A percentile compares a stretch with the other conserved stretches of the same genome.
Conservation (phyloP, 805 yeast species). For the Zygosaccharomyces siamensis region DNA sequence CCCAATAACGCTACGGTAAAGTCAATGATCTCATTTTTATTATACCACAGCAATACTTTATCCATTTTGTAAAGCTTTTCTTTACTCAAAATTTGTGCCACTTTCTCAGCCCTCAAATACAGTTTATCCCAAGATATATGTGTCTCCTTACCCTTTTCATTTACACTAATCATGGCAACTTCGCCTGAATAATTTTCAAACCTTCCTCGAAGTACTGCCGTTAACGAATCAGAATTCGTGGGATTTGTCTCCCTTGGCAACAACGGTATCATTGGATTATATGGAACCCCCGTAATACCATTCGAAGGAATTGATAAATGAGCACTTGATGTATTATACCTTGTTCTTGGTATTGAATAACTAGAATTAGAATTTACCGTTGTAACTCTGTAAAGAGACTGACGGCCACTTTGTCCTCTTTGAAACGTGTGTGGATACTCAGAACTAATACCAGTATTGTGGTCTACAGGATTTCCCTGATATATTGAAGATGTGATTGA, state of each 20-base stretch:
- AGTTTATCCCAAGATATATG: constrained; percentile 88
- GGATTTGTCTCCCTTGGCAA: constrained; percentile 40
- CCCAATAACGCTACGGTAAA: constrained; percentile 84
- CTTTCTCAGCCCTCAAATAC: constrained; percentile 74
- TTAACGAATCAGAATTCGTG: constrained; percentile 55
- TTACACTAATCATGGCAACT: constrained; percentile 67
- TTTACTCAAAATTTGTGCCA: constrained; percentile 49
- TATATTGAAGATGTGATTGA: constrained; percentile 19
- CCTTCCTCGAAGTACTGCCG: constrained; percentile 67
- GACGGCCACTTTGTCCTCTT: constrained; percentile 5
- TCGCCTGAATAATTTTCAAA: constrained; percentile 62
- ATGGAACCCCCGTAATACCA: constrained; percentile 16
- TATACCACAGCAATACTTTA: constrained; percentile 77
- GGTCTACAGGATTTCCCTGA: constrained; percentile 15
- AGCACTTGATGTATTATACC: constrained; percentile 18
- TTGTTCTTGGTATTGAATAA: constrained; percentile 12
- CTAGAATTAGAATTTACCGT: constrained; percentile 29
- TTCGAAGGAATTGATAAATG: constrained; percentile 35
- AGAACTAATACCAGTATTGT: constrained; percentile 6
- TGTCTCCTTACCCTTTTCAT: constrained; percentile 75
- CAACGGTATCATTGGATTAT: constrained; percentile 34
- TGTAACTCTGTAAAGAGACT: constrained; percentile 29
- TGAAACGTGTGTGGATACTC: constrained; percentile 2
- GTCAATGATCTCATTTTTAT: constrained; percentile 77
- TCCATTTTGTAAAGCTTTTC: constrained; percentile 76